Base-by-base conservation (phyloP, 495 filamentous ascomycete genomes). In the Haplographium delicatum region DNA sequence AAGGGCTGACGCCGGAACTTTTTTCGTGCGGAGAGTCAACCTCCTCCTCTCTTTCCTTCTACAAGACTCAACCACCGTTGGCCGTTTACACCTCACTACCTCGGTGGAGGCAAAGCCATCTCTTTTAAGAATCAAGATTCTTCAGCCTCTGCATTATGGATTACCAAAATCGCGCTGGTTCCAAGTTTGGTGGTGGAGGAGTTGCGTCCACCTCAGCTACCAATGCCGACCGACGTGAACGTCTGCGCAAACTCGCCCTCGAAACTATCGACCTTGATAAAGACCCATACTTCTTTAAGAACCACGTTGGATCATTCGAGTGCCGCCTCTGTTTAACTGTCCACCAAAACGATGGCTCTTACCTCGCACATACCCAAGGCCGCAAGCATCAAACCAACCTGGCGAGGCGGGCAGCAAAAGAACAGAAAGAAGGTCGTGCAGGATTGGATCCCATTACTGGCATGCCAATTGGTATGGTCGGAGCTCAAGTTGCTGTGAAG, bases 241-340 rank as follows among this genome's bases (percentile, higher is more conserved):
- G 94, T 46, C 84, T 97, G 18, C 91, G 93, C 65, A 95, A 95
- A 72, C 89, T 99, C 61, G 93, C 93, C 10, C 86, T 99, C 56
- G 93, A 99, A 72, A 89, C 88, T 16, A 99, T 99, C 75, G 94
- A 99, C 69, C 84, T 99, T 38, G 94, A 97, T 65, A 97, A 97
- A 71, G 93, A 99, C 72, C 93, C 93, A 0, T 99, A 97, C 77
- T 96, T 99, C 79, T 97, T 99, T 86, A 95, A 95, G 65, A 99
- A 99, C 73, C 93, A 99, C 62, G 88, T 97, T 56, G 93, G 93
- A 55, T 91, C 85, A 67, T 99, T 96, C 72, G 93, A 99, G 65
- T 99, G 93, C 66, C 88, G 94, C 13, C 84, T 99, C 33, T 99
- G 93, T 60, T 74, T 99, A 25, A 99, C 93, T 2, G 94, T 97